Percentiles rank a stretch among this genome's conserved stretches.
phyloP scores from a whole-genome alignment of 2,329 filamentous ascomycete species.

The Phyllosticta paracitricarpa region DNA sequence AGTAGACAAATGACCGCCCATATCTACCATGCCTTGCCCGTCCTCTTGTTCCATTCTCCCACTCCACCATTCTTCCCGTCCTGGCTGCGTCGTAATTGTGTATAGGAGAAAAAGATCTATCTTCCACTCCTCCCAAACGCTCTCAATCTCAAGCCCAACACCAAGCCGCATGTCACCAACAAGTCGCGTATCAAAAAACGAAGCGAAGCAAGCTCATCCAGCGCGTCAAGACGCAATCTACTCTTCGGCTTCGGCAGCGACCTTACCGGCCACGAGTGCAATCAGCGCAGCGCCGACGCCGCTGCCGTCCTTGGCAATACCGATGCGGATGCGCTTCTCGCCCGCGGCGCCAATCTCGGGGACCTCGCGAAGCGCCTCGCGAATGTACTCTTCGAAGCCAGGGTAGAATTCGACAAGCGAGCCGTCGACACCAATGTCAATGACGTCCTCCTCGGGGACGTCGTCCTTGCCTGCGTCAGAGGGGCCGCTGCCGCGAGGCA shows the following conservation, averaged over 20 bases:
- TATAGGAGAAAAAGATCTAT: not conserved
- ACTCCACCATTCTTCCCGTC: not conserved
- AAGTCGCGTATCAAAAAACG: not conserved
- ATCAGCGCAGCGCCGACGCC: conserved; percentile 94
- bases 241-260: conserved; percentile 11
- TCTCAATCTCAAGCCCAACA: not conserved
- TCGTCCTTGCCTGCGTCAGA: conserved; percentile 16
- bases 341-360: conserved; percentile 67
- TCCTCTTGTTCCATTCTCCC: not conserved
- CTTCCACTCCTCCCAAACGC: not conserved
- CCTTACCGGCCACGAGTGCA: conserved; percentile 70
- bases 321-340: conserved; percentile 81
- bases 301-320: conserved; percentile 92
- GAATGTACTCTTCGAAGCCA: conserved; percentile 77
- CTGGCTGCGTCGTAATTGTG: not conserved
- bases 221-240: not conserved
- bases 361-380: conserved; percentile 68
- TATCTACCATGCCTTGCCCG: not conserved
- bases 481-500: conserved; percentile 16
- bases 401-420: conserved; percentile 94
- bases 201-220: not conserved
- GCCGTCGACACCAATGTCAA: conserved; percentile 91
- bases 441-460: conserved; percentile 51
- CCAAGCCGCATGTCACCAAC: not conserved
- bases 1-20: not conserved